phyloP scores from a whole-genome alignment of 2,329 filamentous ascomycete genomes.

The Epichloe scottii region DNA sequence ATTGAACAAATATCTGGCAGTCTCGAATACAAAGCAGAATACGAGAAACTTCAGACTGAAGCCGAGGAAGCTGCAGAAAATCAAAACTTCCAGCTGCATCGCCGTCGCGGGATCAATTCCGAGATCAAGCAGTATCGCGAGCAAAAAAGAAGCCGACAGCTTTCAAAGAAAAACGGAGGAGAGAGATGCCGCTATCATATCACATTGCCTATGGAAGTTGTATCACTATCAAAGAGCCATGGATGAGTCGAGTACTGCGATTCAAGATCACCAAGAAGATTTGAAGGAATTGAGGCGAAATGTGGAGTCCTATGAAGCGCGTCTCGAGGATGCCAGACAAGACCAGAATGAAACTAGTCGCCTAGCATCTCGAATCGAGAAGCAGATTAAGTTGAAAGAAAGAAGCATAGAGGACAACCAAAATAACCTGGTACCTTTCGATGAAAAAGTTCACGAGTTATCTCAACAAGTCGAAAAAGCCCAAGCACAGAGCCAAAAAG shows the following conservation, averaged over 20 bases:
- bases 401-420: constrained; percentile 78
- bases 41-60: constrained; percentile 79
- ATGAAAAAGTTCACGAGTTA: constrained; percentile 81
- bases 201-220: constrained; percentile 91
- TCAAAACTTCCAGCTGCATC: constrained; percentile 75
- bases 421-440: constrained; percentile 74
- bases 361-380: constrained; percentile 71
- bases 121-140: constrained; percentile 97
- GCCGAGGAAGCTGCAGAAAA: constrained; percentile 80
- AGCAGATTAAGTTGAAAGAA: constrained; percentile 73
- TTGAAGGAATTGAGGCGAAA: constrained; percentile 84
- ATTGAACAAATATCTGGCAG: constrained; percentile 98
- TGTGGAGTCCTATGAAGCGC: constrained; percentile 70
- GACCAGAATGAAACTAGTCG: constrained; percentile 69
- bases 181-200: constrained; percentile 80
- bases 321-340: constrained; percentile 67
- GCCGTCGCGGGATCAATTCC: constrained; percentile 86
- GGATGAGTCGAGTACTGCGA: constrained; percentile 80
- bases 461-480: constrained; percentile 57
- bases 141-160: constrained; percentile 87
- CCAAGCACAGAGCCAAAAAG: constrained; percentile 53
- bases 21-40: constrained; percentile 85
- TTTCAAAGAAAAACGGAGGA: constrained; percentile 87
- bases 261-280: constrained; percentile 88
- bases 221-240: constrained; percentile 91